A percentile compares a stretch with the other conserved stretches of the same genome.
phyloP scores from a whole-genome alignment of 2,329 filamentous ascomycete genomes.

The Alternaria ethzedia region DNA sequence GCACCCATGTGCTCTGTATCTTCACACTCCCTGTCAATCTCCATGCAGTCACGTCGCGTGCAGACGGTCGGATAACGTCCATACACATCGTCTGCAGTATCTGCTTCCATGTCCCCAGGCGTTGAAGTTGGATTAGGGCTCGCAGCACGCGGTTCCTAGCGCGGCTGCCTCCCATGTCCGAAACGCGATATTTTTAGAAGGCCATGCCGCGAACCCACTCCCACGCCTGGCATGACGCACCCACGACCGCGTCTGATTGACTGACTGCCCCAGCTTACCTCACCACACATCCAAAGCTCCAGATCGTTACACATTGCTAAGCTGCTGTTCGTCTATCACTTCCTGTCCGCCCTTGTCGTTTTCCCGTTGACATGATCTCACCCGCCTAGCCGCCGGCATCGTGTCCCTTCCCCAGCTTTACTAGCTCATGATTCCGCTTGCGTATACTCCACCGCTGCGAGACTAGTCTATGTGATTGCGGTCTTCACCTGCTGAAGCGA shows the following conservation, averaged over 20 bases:
- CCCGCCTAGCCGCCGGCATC: constrained; percentile 39
- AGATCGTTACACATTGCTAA: constrained; percentile 23
- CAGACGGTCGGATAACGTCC: neutral
- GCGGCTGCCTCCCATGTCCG: constrained; percentile 16
- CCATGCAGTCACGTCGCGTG: neutral
- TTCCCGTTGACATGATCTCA: constrained; percentile 31
- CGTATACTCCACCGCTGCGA: constrained; percentile 14
- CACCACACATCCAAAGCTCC: constrained; percentile 15
- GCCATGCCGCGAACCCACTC: constrained; percentile 13
- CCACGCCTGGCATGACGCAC: constrained; percentile 18
- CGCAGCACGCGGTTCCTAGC: constrained; percentile 18
- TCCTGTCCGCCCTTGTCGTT: neutral
- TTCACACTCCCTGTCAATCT: neutral
- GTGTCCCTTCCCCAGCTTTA: constrained; percentile 13
- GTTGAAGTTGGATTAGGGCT: constrained; percentile 27
- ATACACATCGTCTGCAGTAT: constrained; percentile 1
- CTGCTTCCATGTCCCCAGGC: constrained; percentile 4
- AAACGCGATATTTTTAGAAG: constrained; percentile 28
- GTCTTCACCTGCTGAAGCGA: constrained; percentile 15
- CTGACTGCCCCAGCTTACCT: constrained; percentile 4
- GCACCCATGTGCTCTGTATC: neutral
- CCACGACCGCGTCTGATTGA: constrained; percentile 17
- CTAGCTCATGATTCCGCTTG: constrained; percentile 17
- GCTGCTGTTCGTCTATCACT: constrained; percentile 13
- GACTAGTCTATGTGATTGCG: constrained; percentile 9